Evolutionary conservation across 1,284 basidiomycete species (phyloP), one percentile per base, ranked within the genome.

Genomic region (Phenoliferia sp.): DNA sequence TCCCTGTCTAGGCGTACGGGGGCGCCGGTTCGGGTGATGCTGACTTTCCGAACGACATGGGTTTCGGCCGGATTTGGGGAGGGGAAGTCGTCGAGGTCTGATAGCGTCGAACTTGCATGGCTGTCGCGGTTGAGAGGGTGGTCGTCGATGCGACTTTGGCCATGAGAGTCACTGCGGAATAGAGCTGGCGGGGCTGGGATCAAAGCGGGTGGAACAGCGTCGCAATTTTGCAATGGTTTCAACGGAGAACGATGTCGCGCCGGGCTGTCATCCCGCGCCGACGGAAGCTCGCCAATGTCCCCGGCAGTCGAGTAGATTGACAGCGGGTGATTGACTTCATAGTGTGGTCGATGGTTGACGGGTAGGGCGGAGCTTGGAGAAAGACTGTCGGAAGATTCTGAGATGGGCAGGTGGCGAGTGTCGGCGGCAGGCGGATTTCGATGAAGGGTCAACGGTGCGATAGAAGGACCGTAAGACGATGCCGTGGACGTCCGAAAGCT

Each of bases 271-370:
- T 19, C n/a, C 33, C n/a, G 26, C 33, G 35, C 29, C 28, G 28
- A 57, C 16, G 35, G 32, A 26, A 50, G 44, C 35, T 67, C 65
- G 32, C 62, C 61, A 22, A 70, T 34, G 32, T 66, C 64, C 32
- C 63, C 69, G 2, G 60, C 39, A 7, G 62, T 34, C 26, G 69
- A 70, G 22, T 65, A 39, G 61, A 70, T 62, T 61, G 69, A 70
- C 19, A 29, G 33, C 28, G 36, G 32, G 57, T 67, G 48, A n/a
- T 22, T 31, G 26, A 59, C 5, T 33, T 58, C 65, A 44, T 66
- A 69, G 28, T 56, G 36, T 33, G 59, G 32, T 9, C 58, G 63
- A 19, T 35, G 64, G 19, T 50, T 63, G 16, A 31, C n/a, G 19
- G 62, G 15, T 7, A 33, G 22, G 12, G 12, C 39, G 22, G 12